Percentiles rank a stretch among this genome's conserved stretches.
Conservation (phyloP, 1,284 basidiomycete species). For the Ceratobasidium sp. region DNA sequence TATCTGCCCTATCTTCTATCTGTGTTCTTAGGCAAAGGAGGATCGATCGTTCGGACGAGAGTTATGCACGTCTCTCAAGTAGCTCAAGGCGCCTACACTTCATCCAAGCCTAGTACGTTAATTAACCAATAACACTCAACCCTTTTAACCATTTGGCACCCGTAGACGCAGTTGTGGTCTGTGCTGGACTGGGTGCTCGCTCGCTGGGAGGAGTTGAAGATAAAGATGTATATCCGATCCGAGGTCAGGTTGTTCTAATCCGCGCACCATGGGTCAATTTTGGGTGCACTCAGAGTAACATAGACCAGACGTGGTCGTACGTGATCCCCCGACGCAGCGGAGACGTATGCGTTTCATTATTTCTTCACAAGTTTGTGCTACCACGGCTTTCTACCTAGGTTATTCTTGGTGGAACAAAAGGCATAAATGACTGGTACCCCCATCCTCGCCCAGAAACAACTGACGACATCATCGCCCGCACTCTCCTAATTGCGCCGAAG, state of each 20-base stretch:
- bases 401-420: constrained; percentile 75
- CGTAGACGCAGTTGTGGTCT: constrained; percentile 52
- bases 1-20: constrained; percentile 78
- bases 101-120: constrained; percentile 53
- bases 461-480: constrained; percentile 70
- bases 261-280: constrained; percentile 64
- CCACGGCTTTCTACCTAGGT: constrained; percentile 60
- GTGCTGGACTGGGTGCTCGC: constrained; percentile 67
- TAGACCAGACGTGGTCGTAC: constrained; percentile 69
- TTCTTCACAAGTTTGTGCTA: background rate
- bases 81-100: constrained; percentile 34
- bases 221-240: constrained; percentile 60
- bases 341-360: constrained; percentile 63
- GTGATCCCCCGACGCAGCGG: constrained; percentile 78
- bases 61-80: constrained; percentile 44
- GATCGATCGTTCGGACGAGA: constrained; percentile 65
- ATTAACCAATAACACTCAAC: constrained; percentile 57
- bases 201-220: constrained; percentile 66
- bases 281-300: constrained; percentile 63
- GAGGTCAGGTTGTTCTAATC: constrained; percentile 38
- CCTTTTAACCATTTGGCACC: constrained; percentile 71
- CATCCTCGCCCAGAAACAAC: constrained; percentile 64
- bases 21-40: constrained; percentile 73
- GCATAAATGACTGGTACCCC: constrained; percentile 73
- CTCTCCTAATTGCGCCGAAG: constrained; percentile 73